Evolutionary conservation across 1,284 basidiomycete species (phyloP).

Genomic region (Cystobasidiaceae sp.): DNA sequence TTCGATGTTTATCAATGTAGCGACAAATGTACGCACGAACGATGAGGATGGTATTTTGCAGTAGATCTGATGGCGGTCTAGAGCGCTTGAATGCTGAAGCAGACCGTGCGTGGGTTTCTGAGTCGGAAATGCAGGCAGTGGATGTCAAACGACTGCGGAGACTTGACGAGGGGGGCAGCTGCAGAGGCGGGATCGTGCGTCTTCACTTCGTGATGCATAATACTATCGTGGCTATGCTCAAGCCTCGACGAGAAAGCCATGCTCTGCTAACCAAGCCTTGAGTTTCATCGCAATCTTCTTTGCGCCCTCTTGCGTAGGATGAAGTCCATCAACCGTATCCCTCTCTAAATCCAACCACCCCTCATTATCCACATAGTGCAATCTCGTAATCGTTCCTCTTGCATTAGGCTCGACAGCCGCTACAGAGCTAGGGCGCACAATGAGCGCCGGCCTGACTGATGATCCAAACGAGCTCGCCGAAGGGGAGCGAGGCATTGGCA

Average conservation of each 20-base stretch:
- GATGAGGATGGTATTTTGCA: neutral
- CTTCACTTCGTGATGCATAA: neutral
- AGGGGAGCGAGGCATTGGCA: neutral
- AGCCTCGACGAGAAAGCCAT: slow-evolving; percentile 7
- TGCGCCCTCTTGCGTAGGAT: slow-evolving; percentile 19
- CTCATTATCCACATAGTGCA: slow-evolving; percentile 20
- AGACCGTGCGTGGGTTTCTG: too few species aligned
- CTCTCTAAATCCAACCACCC: slow-evolving; percentile 16
- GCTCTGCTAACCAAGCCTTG: neutral
- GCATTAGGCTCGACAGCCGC: slow-evolving; percentile 12
- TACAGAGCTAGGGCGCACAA: slow-evolving; percentile 19
- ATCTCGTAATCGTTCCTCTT: slow-evolving; percentile 16
- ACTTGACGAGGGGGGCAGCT: too few species aligned
- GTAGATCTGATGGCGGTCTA: neutral
- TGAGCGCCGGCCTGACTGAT: slow-evolving; percentile 3
- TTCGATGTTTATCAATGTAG: neutral
- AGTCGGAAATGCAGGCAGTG: too few species aligned
- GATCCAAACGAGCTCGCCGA: neutral
- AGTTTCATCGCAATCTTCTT: slow-evolving; percentile 24
- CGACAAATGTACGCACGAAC: neutral
- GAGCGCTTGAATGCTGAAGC: too few species aligned
- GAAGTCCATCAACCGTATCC: slow-evolving; percentile 20
- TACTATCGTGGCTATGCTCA: neutral
- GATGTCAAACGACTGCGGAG: too few species aligned
- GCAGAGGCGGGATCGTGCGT: too few species aligned